A percentile compares a stretch with the other conserved stretches of the same genome.
phyloP scores from a whole-genome alignment of 73 alveolate species.

The Stentor roeselii region DNA sequence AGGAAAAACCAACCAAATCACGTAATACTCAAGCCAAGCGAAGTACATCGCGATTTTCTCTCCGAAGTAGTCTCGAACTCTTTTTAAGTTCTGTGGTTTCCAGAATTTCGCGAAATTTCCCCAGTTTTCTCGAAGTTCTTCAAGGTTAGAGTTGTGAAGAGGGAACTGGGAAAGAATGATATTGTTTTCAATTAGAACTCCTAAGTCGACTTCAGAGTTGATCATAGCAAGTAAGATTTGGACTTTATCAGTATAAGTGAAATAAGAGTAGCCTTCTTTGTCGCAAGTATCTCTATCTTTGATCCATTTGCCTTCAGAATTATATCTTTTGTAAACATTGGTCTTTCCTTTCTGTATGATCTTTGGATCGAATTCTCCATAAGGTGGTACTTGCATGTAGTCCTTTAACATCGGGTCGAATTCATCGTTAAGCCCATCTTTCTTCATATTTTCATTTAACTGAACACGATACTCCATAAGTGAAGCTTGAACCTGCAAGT shows the following conservation, averaged over 20 bases:
- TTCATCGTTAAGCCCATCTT: neutral
- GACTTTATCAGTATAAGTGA: slow-evolving; percentile 5
- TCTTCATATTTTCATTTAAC: neutral
- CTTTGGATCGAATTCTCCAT: neutral
- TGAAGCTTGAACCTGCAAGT: slow-evolving; percentile 11
- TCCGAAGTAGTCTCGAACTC: slow-evolving; percentile 22
- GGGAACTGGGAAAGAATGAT: neutral
- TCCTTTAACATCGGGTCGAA: neutral
- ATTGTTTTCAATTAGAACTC: neutral
- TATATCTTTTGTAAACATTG: neutral
- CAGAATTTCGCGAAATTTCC: neutral
- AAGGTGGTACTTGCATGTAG: neutral
- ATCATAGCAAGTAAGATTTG: neutral
- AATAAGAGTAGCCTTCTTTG: neutral
- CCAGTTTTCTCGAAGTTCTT: slow-evolving; percentile 27
- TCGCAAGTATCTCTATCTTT: neutral
- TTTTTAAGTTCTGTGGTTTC: slow-evolving; percentile 14
- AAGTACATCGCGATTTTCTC: slow-evolving; percentile 28
- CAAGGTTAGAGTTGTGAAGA: neutral
- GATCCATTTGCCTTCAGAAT: neutral
- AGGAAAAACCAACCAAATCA: slow-evolving; percentile 24
- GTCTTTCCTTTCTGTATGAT: neutral
- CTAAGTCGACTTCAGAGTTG: neutral
- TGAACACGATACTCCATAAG: neutral
- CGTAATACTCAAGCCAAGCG: slow-evolving; percentile 30